Percentiles rank a stretch among this genome's conserved stretches.
These are phyloP conservation scores for Fusarium sp. DNA, from an alignment of 2,329 filamentous ascomycete genomes.

Conservation along the genomic window DNA sequence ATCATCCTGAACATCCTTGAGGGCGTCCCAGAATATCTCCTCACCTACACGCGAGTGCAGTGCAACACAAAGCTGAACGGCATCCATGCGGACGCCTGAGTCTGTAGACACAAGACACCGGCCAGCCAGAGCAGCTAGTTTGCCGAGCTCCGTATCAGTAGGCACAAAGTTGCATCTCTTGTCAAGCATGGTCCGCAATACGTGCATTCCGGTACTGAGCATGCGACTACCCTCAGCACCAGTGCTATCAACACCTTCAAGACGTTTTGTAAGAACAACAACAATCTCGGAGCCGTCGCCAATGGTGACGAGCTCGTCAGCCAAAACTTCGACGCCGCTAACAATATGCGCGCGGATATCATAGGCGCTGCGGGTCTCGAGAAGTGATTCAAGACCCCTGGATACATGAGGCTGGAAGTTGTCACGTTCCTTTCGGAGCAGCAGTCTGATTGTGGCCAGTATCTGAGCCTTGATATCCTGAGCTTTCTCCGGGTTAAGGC, in stretches of 20 bases:
- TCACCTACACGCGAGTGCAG: slow-evolving; percentile 71
- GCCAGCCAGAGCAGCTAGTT: slow-evolving; percentile 61
- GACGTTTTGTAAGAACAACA: slow-evolving; percentile 60
- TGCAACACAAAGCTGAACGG: slow-evolving; percentile 80
- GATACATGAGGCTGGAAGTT: slow-evolving; percentile 74
- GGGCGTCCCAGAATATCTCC: slow-evolving; percentile 70
- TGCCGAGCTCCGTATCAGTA: slow-evolving; percentile 60
- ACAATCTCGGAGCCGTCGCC: slow-evolving; percentile 70
- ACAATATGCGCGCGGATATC: slow-evolving; percentile 77
- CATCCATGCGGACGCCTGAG: slow-evolving; percentile 74
- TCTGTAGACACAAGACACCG: slow-evolving; percentile 68
- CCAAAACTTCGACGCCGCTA: slow-evolving; percentile 75
- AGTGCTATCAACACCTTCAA: slow-evolving; percentile 55
- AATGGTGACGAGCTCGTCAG: slow-evolving; percentile 74
- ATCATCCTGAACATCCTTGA: slow-evolving; percentile 73
- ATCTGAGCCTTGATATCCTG: slow-evolving; percentile 79
- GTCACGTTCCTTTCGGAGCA: slow-evolving; percentile 73
- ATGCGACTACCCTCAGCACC: slow-evolving; percentile 59
- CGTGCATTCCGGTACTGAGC: slow-evolving; percentile 70
- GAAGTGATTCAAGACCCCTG: slow-evolving; percentile 71
- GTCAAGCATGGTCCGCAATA: slow-evolving; percentile 68
- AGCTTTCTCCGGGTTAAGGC: slow-evolving; percentile 68
- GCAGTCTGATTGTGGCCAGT: slow-evolving; percentile 75
- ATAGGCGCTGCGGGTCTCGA: slow-evolving; percentile 71
- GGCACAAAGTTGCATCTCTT: slow-evolving; percentile 59